Percentiles rank a stretch among this genome's conserved stretches.
Conservation (phyloP, 1,284 basidiomycete species). For the Filobasidium uniguttulatum region DNA sequence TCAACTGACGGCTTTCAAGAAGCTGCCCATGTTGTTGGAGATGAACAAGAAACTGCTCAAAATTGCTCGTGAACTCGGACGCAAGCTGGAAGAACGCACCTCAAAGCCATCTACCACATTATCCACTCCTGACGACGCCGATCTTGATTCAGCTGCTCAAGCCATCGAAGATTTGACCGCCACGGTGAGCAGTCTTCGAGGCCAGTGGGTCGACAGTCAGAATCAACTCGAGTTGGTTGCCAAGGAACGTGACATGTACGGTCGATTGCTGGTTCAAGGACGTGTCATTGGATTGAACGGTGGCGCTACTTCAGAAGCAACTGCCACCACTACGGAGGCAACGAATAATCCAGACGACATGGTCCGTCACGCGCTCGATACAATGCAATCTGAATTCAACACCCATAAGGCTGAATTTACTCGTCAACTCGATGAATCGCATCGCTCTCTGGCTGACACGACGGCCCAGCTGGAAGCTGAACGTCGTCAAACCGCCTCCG, state of each 20-base stretch:
- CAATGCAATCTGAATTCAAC: conserved; percentile 9
- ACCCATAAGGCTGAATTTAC: conserved; percentile 6
- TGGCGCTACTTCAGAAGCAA: not conserved
- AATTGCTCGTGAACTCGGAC: conserved; percentile 64
- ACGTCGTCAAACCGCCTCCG: conserved; percentile 5
- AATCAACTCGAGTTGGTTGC: conserved; percentile 60
- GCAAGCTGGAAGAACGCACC: conserved; percentile 64
- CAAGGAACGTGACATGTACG: conserved; percentile 78
- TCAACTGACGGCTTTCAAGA: conserved; percentile 75
- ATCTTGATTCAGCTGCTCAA: conserved; percentile 72
- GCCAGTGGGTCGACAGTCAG: conserved; percentile 56
- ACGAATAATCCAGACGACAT: not conserved
- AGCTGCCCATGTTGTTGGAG: conserved; percentile 63
- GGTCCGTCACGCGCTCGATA: not conserved
- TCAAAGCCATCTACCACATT: conserved; percentile 50
- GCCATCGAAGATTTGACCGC: conserved; percentile 56
- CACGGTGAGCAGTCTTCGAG: conserved; percentile 34
- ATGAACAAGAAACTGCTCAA: conserved; percentile 81
- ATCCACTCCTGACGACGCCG: conserved; percentile 49
- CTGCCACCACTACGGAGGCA: not conserved
- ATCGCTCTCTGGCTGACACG: conserved; percentile 3
- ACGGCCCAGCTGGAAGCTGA: conserved; percentile 4
- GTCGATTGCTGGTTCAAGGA: conserved; percentile 46
- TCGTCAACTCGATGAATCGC: not conserved
- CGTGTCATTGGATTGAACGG: conserved; percentile 7